These are phyloP conservation scores for Helichrysum umbraculigerum DNA, from an alignment of 129 eudicot species.

Conservation along the genomic window DNA sequence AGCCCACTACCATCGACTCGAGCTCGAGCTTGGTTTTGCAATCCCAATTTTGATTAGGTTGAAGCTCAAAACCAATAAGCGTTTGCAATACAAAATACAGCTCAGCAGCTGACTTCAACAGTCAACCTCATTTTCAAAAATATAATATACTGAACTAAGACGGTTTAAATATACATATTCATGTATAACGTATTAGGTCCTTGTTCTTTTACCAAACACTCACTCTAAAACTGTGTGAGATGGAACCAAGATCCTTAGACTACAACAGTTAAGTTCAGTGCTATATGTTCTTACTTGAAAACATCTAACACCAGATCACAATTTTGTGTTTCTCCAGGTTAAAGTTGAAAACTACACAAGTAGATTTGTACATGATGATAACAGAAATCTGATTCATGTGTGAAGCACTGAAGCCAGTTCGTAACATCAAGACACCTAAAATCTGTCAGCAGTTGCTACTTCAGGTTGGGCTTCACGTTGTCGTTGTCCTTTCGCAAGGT, in stretches of 20 bases:
- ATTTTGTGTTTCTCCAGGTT: not conserved
- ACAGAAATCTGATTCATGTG: not conserved
- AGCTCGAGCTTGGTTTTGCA: not conserved
- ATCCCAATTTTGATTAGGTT: not conserved
- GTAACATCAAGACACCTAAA: slow-evolving; percentile 31
- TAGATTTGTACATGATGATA: slow-evolving; percentile 11
- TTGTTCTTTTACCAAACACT: not conserved
- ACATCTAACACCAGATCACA: not conserved
- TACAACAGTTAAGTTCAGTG: not conserved
- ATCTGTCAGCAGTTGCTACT: slow-evolving; percentile 75
- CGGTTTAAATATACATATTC: not conserved
- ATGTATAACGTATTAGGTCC: not conserved
- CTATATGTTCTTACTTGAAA: not conserved
- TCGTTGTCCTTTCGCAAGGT: slow-evolving; percentile 51
- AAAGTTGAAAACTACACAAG: not conserved
- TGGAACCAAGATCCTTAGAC: not conserved
- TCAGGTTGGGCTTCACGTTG: slow-evolving; percentile 79
- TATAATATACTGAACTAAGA: not conserved
- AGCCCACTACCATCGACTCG: not conserved
- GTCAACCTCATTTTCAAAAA: not conserved
- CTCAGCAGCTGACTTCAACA: not conserved
- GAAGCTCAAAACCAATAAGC: not conserved
- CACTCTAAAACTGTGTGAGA: not conserved
- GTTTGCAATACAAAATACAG: not conserved
- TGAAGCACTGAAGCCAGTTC: not conserved